These are phyloP conservation scores for Exophiala phaeomuriformis DNA, from an alignment of 2,329 filamentous ascomycete species.

Conservation along the genomic window DNA sequence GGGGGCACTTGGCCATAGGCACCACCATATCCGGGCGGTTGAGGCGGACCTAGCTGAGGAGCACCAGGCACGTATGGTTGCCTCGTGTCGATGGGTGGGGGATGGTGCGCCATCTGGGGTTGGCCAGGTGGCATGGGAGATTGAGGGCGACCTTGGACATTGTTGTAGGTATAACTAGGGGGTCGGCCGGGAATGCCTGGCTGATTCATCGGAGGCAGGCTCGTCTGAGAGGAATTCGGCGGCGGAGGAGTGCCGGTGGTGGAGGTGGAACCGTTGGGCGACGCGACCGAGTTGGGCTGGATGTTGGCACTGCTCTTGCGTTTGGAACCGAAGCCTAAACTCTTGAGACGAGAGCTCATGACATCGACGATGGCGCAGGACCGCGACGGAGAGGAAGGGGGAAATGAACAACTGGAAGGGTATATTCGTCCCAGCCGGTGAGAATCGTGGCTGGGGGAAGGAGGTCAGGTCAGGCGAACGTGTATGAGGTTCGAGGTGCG, in stretches of 20 bases:
- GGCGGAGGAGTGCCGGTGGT: conserved; percentile 32
- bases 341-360: conserved; percentile 48
- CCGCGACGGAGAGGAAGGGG: conserved; percentile 15
- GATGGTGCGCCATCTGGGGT: conserved; percentile 39
- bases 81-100: conserved; percentile 50
- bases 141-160: conserved; percentile 45
- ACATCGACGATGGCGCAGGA: conserved; percentile 35
- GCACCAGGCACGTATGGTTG: conserved; percentile 44
- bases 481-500: background rate
- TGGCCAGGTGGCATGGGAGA: conserved; percentile 45
- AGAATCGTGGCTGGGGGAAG: conserved; percentile 6
- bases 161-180: conserved; percentile 56
- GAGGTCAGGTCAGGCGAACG: background rate
- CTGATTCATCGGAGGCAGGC: conserved; percentile 49
- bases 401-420: background rate
- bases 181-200: conserved; percentile 52
- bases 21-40: conserved; percentile 41
- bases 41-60: conserved; percentile 32
- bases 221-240: conserved; percentile 42
- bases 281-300: conserved; percentile 28
- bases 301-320: conserved; percentile 45
- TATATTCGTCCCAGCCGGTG: background rate
- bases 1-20: conserved; percentile 24
- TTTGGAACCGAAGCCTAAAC: conserved; percentile 43
- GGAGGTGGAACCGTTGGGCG: conserved; percentile 29